Evolutionary conservation across 306 rosid species (phyloP), one percentile per base, ranked within the genome.

Genomic region (Citrullus colocynthis): DNA sequence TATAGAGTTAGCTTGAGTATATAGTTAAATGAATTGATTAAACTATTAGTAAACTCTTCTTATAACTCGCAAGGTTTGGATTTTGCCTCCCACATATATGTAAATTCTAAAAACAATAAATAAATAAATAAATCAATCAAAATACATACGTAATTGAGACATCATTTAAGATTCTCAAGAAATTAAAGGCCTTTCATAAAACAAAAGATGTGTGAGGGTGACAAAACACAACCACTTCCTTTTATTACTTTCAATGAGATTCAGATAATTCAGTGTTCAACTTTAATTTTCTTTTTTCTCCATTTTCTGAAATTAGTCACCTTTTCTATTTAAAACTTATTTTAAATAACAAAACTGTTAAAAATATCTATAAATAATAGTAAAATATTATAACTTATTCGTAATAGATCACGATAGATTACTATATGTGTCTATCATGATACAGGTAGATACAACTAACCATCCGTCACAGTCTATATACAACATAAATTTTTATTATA

Each of bases 161-260:
- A 11, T 59, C 12, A 56, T 6, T 63, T 3, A 14, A 64, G 71
- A 64, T 14, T 17, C 2, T 64, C 2, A 17, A 36, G 71, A 32
- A 72, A 72, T 72, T 71, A 49, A 72, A 49, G 60, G 76, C 3
- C 30, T 39, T 45, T 71, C 36, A 18, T 42, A 71, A 21, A 18
- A 42, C 60, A 45, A 45, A 45, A 49, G 56, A 45, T 48, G 59
- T 28, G 48, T 74, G 78, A 74, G 78, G 28, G 78, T 32, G 78
- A 74, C 78, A 52, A 45, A 74, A 51, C 78, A 58, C 61, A 74
- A 74, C 78, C 78, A 74, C 57, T 41, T 30, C 15, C 24, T 51
- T 28, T 18, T 24, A 49, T 41, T 2, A 21, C 77, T 24, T 41
- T 21, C 20, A 48, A 24, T 48, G 15, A 17, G n/a, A 45, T 71